Percentiles rank a stretch among this genome's conserved stretches.
Evolutionary conservation across 2,329 filamentous ascomycete genomes (phyloP).

Genomic region (Monilinia laxa): DNA sequence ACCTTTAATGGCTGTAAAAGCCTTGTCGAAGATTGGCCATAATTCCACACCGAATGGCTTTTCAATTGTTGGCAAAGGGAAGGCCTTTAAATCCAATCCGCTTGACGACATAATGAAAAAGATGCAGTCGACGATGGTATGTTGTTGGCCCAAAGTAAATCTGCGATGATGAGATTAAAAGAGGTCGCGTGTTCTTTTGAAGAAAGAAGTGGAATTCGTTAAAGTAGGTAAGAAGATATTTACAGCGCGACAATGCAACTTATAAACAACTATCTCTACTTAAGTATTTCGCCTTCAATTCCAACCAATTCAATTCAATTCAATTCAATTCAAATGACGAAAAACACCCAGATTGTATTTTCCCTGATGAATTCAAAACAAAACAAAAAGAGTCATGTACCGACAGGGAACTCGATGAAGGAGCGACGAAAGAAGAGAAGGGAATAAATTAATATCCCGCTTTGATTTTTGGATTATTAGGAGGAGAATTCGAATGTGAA

Average conservation of each 20-base stretch:
- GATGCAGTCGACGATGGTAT: not conserved
- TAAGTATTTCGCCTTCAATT: no score
- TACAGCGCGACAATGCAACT: conserved; percentile 19
- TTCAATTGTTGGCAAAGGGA: conserved; percentile 78
- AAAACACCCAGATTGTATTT: not conserved
- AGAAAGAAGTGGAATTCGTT: conserved; percentile 20
- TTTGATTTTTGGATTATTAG: not conserved
- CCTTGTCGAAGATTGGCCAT: conserved; percentile 94
- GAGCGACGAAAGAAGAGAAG: conserved; percentile 13
- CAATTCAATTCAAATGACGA: conserved; percentile 3
- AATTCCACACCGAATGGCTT: conserved; percentile 86
- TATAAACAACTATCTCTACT: conserved; percentile 14
- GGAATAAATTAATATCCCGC: conserved; percentile 13
- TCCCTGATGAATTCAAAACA: not conserved
- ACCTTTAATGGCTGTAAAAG: conserved; percentile 72
- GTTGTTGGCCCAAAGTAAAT: not conserved
- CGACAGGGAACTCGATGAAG: conserved; percentile 6
- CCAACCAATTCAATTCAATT: not conserved
- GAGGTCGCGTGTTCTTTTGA: conserved; percentile 20
- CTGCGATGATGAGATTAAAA: conserved; percentile 2
- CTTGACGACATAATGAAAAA: conserved; percentile 23
- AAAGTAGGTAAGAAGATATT: conserved; percentile 20
- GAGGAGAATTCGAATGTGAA: not conserved
- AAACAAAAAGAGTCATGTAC: not conserved
- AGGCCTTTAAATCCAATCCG: conserved; percentile 21